phyloP scores from a whole-genome alignment of 371 early-diverging fungal species.

The Mortierella polycephala region DNA sequence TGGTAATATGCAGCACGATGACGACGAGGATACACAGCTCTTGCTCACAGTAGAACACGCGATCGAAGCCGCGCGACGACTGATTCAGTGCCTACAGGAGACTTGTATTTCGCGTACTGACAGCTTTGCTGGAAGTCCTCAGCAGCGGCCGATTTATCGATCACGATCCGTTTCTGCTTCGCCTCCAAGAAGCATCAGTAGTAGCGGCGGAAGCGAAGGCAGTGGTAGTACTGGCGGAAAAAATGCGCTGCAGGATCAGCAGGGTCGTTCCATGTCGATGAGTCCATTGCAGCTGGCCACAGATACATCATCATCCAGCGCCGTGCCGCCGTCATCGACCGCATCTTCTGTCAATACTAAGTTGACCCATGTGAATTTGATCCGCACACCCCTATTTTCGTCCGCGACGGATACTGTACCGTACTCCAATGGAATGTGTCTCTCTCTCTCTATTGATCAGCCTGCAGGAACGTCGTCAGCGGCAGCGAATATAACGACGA shows the following conservation, averaged over 20 bases:
- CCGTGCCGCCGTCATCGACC: background rate
- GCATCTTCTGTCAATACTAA: background rate
- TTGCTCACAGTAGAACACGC: slow-evolving; percentile 43
- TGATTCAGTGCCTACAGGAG: slow-evolving; percentile 44
- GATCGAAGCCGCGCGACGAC: slow-evolving; percentile 41
- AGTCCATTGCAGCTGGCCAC: slow-evolving; percentile 35
- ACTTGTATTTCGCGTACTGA: slow-evolving; percentile 45
- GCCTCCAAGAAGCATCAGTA: slow-evolving; percentile 33
- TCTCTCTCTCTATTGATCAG: slow-evolving; percentile 26
- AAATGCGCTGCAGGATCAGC: slow-evolving; percentile 10
- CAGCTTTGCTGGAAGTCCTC: slow-evolving; percentile 28
- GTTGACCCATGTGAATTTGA: slow-evolving; percentile 11
- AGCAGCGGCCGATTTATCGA: slow-evolving; percentile 13
- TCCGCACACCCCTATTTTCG: slow-evolving; percentile 34
- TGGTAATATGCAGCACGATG: slow-evolving; percentile 25
- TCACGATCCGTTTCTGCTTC: slow-evolving; percentile 43
- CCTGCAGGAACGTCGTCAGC: background rate
- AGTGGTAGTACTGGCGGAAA: slow-evolving; percentile 7
- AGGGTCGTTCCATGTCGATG: slow-evolving; percentile 5
- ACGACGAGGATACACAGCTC: slow-evolving; percentile 39
- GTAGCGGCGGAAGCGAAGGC: slow-evolving; percentile 19
- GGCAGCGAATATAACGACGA: slow-evolving; percentile 1
- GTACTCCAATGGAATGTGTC: slow-evolving; percentile 40
- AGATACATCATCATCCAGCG: slow-evolving; percentile 13
- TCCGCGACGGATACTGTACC: slow-evolving; percentile 31